Base-by-base conservation (phyloP, 768 basidiomycete genomes). In the Mycena belliarum region DNA sequence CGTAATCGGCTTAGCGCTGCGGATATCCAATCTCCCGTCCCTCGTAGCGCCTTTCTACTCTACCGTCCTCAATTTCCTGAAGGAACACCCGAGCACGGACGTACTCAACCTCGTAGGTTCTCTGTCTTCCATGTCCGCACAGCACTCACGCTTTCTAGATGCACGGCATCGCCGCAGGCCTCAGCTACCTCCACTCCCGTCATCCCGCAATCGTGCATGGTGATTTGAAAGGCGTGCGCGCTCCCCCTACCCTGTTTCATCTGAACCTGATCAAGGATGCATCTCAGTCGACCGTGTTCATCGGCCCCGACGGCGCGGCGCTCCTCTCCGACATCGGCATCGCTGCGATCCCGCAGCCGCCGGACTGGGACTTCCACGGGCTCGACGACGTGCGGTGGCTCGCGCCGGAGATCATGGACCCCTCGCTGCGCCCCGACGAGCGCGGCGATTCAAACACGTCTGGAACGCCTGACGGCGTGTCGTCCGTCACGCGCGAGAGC, bases 141-240 rank as follows among this genome's bases (percentile, higher is more conserved):
- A 29, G n/a, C 25, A n/a, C 14, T 38, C 21, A 37, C 18, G 33
- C 29, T 12, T 23, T 1, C 23, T 32, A 32, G 79, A 55, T 79
- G 21, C 57, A 63, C n/a, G 75, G 77, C 35, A 61, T 74, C 18
- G 76, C 75, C 7, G 58, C 41, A 2, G 79, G 76, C 21, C 57
- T 79, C 8, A 65, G 67, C 35, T 78, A 76, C 53, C 64, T 79
- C 21, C 78, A 80, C 49, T 65, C 65, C 8, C 67, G 71, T 57
- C 53, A 69, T 29, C 75, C 75, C 24, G 76, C 78, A 1, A 70
- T 80, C 16, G 60, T 74, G 14, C 78, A 79, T 20, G 78, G 79
- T 11, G 79, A 79, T 51, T 56, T 79, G 21, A 79, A 78, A 63
- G 72, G 73, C 28, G 79, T 79, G 50, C 59, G 75, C n/a, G n/a